A percentile compares a stretch with the other conserved stretches of the same genome.
These are phyloP conservation scores for Athelia psychrophila DNA, from an alignment of 1,284 basidiomycete genomes.

Conservation along the genomic window DNA sequence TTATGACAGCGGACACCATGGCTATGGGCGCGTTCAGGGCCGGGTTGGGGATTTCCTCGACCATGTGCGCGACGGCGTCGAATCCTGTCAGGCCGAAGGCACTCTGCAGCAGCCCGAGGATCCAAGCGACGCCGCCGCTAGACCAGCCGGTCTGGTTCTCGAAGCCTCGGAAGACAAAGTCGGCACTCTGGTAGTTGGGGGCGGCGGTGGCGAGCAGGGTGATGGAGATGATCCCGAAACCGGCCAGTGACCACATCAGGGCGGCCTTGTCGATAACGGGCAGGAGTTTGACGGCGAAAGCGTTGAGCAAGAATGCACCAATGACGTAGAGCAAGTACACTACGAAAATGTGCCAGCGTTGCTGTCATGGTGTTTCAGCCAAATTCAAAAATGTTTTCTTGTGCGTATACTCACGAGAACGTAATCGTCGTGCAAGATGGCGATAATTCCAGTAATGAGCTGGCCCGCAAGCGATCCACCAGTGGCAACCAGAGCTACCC, in stretches of 20 bases:
- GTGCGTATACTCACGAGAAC: neutral
- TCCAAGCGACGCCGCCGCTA: slow-evolving; percentile 1
- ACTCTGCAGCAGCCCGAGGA: neutral
- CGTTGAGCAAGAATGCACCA: neutral
- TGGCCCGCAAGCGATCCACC: slow-evolving; percentile 1
- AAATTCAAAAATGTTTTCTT: too few species aligned
- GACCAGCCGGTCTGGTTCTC: slow-evolving; percentile 1
- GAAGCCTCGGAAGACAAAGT: slow-evolving; percentile 1
- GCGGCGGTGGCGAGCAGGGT: neutral
- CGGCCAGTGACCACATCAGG: neutral
- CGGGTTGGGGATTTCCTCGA: neutral
- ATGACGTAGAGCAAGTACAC: neutral
- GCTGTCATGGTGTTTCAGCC: neutral
- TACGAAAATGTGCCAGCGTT: slow-evolving; percentile 1
- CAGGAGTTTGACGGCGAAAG: neutral
- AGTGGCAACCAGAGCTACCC: neutral
- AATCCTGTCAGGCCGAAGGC: neutral
- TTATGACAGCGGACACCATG: neutral
- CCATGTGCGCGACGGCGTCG: neutral
- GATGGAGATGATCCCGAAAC: neutral
- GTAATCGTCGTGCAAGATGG: neutral
- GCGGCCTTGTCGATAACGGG: neutral
- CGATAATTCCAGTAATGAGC: neutral
- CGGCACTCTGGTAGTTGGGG: neutral
- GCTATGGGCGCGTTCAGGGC: neutral